A percentile compares a stretch with the other conserved stretches of the same genome.
These are phyloP conservation scores for Colletotrichum destructivum DNA, from an alignment of 2,329 filamentous ascomycete genomes.

Conservation along the genomic window DNA sequence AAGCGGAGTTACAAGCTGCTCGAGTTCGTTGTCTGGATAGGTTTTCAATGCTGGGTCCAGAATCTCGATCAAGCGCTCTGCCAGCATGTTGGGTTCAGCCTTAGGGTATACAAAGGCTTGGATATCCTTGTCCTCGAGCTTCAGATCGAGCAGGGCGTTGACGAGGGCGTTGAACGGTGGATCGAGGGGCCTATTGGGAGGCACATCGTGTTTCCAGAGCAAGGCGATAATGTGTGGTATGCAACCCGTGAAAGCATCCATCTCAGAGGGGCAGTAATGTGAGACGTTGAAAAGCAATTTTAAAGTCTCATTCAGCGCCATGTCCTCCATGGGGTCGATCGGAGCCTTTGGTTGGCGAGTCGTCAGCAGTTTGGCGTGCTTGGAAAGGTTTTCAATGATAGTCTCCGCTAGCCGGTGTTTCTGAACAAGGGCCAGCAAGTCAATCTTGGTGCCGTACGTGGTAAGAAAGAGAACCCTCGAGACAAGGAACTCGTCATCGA, in stretches of 20 bases:
- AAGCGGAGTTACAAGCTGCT: constrained; percentile 79
- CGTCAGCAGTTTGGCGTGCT: constrained; percentile 71
- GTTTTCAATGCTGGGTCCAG: constrained; percentile 75
- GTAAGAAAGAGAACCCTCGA: constrained; percentile 85
- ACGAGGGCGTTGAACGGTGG: constrained; percentile 80
- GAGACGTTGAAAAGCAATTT: constrained; percentile 93
- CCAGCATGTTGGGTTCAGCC: constrained; percentile 70
- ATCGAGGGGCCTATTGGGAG: constrained; percentile 78
- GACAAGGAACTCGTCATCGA: constrained; percentile 88
- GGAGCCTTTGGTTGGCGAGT: constrained; percentile 49
- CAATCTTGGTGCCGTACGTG: constrained; percentile 81
- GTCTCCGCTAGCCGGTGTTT: constrained; percentile 77
- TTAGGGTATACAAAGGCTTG: constrained; percentile 77
- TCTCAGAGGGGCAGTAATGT: constrained; percentile 77
- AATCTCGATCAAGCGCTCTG: constrained; percentile 77
- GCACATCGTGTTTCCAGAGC: constrained; percentile 71
- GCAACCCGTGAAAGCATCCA: constrained; percentile 74
- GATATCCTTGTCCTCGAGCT: constrained; percentile 71
- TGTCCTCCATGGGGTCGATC: constrained; percentile 76
- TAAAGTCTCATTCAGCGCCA: constrained; percentile 86
- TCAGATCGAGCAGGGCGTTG: constrained; percentile 86
- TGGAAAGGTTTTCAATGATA: constrained; percentile 78
- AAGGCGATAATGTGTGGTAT: constrained; percentile 81
- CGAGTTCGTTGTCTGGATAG: constrained; percentile 80
- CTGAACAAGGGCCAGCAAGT: constrained; percentile 76